phyloP scores from a whole-genome alignment of 192 early-diverging fungal genomes.

The Coemansia sp. region DNA sequence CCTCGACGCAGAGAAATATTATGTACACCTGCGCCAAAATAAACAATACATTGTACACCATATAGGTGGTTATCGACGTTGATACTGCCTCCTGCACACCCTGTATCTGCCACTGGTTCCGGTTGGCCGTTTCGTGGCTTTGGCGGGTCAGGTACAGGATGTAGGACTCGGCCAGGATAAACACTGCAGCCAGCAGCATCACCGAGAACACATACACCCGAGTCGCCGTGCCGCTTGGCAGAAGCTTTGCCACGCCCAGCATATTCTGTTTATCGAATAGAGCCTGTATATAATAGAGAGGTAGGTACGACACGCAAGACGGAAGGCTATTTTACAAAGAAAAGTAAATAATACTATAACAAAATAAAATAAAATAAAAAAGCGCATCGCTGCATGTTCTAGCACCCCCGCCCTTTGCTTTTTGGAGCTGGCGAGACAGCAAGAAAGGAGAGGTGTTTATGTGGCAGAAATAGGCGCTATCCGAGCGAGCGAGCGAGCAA shows the following conservation, averaged over 20 bases:
- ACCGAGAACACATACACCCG: constrained; percentile 23
- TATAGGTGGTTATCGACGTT: constrained; percentile 34
- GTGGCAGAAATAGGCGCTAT: no score
- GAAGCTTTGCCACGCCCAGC: not conserved
- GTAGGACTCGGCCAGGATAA: constrained; percentile 41
- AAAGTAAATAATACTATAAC: no score
- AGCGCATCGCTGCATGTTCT: no score
- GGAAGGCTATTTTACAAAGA: no score
- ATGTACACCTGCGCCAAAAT: constrained; percentile 45
- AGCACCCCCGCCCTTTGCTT: no score
- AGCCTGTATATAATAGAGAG: not conserved
- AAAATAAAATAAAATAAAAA: no score
- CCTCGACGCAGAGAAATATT: constrained; percentile 38
- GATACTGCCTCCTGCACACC: constrained; percentile 32
- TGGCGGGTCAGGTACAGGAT: constrained; percentile 23
- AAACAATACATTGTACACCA: constrained; percentile 47
- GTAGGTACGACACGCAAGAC: no score
- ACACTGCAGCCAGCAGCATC: constrained; percentile 29
- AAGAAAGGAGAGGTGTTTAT: no score
- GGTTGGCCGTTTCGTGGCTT: constrained; percentile 4
- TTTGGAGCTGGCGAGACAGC: no score
- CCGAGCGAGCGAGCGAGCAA: no score
- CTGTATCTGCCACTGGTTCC: constrained; percentile 30
- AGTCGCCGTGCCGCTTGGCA: constrained; percentile 23
- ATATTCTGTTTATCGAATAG: not conserved